phyloP scores from a whole-genome alignment of 2,329 filamentous ascomycete species.

The Aspergillus sojae region DNA sequence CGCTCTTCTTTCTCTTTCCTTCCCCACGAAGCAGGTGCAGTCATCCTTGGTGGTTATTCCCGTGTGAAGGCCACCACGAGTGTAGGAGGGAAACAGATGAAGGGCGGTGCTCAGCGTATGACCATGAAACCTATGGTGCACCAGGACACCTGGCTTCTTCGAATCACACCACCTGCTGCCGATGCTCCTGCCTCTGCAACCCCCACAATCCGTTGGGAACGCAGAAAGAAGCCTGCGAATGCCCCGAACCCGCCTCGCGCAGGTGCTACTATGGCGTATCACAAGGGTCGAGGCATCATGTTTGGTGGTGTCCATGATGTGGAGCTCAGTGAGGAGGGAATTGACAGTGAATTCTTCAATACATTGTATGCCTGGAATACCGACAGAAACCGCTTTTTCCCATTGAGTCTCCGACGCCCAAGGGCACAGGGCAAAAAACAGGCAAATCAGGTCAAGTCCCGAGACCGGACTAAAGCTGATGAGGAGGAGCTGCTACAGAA shows the following conservation, averaged over 20 bases:
- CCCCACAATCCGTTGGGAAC: constrained; percentile 85
- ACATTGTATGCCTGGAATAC: constrained; percentile 90
- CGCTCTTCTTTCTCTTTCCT: constrained; percentile 90
- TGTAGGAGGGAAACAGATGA: constrained; percentile 62
- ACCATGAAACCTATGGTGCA: constrained; percentile 85
- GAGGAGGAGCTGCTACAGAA: constrained; percentile 89
- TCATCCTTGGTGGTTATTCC: constrained; percentile 92
- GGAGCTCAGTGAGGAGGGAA: constrained; percentile 87
- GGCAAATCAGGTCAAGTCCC: constrained; percentile 52
- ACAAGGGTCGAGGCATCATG: constrained; percentile 88
- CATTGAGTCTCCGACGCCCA: constrained; percentile 73
- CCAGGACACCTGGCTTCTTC: constrained; percentile 91
- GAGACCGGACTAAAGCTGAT: constrained; percentile 77
- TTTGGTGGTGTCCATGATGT: constrained; percentile 96
- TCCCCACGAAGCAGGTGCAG: constrained; percentile 86
- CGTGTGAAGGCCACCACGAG: constrained; percentile 72
- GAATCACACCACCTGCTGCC: constrained; percentile 71
- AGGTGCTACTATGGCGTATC: constrained; percentile 89
- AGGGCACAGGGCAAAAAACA: constrained; percentile 67
- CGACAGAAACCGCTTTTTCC: constrained; percentile 93
- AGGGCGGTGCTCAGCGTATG: constrained; percentile 64
- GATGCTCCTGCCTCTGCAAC: constrained; percentile 68
- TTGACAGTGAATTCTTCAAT: constrained; percentile 98
- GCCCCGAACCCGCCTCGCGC: constrained; percentile 79
- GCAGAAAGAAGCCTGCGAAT: constrained; percentile 88